Percentiles rank a stretch among this genome's conserved stretches.
Conservation (phyloP, 768 basidiomycete species). For the Psilocybe sp. region DNA sequence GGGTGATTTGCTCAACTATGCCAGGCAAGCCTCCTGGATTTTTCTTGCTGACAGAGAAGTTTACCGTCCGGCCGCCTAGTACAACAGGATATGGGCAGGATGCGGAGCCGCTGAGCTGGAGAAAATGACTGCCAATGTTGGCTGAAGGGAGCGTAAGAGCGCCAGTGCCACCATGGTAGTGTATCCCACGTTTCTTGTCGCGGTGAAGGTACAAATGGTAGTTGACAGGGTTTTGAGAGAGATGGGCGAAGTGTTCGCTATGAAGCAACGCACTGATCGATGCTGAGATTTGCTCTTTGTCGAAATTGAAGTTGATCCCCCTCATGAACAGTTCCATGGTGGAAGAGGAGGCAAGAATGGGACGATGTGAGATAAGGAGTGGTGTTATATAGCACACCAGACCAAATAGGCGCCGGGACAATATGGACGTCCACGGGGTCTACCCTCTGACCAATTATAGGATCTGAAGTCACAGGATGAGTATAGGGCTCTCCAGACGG, state of each 20-base stretch:
- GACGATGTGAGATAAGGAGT: too few species aligned
- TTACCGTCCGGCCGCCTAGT: slow-evolving; percentile 29
- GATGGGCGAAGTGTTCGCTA: slow-evolving; percentile 29
- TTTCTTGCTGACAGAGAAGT: slow-evolving; percentile 28
- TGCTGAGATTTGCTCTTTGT: too few species aligned
- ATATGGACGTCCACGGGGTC: too few species aligned
- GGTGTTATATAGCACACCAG: too few species aligned
- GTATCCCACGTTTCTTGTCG: slow-evolving; percentile 23
- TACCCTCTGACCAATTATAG: too few species aligned
- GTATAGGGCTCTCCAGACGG: too few species aligned
- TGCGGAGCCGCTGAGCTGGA: slow-evolving; percentile 31
- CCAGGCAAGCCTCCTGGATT: slow-evolving; percentile 22
- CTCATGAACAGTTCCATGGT: too few species aligned
- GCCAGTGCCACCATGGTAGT: slow-evolving; percentile 41
- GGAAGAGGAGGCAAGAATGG: too few species aligned
- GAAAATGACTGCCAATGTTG: slow-evolving; percentile 39
- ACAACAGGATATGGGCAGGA: slow-evolving; percentile 13
- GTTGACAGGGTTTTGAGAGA: slow-evolving; percentile 36
- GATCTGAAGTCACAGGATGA: too few species aligned
- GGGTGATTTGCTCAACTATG: slow-evolving; percentile 34
- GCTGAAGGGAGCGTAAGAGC: slow-evolving; percentile 44
- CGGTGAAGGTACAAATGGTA: slow-evolving; percentile 52
- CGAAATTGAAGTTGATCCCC: too few species aligned
- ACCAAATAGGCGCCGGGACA: too few species aligned
- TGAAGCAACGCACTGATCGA: slow-evolving; percentile 32